Evolutionary conservation across 1,284 basidiomycete genomes (phyloP), one percentile per base, ranked within the genome.

Genomic region (Vanrija sp.): DNA sequence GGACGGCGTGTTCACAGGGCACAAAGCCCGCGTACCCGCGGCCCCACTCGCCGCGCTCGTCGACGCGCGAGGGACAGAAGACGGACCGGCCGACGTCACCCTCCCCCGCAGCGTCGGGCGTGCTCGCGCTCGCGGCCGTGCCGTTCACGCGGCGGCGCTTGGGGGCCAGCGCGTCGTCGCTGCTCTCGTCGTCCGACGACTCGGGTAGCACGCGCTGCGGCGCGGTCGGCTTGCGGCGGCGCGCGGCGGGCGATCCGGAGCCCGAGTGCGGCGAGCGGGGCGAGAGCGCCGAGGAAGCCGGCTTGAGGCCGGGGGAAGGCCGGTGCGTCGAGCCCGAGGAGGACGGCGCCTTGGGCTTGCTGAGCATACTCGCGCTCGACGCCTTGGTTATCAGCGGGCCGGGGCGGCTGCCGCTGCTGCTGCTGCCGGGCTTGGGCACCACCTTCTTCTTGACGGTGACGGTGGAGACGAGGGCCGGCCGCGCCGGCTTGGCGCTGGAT

Each of bases 11-110:
- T 35, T 71, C 65, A 23, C 58, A 67, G 0, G 56, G 45, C 2
- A 71, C 66, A 47, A 72, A 73, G 3, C 70, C 72, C 0, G 57
- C 62, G 63, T 66, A 73, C 19, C 66, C 70, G 38, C 70, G 57
- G 3, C 61, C 64, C 54, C 57, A 72, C 57, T 72, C 71, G 18
- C 69, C 67, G 22, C 67, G 56, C 56, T 59, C 62, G 45, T 71
- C 68, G 10, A 56, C 57, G n/a, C 66, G 59, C 22, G 61, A 49
- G 9, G 67, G 53, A 39, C 65, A 66, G 51, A 66, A 71, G 19
- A 68, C 53, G 10, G 52, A 47, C 16, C 64, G 53, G 12, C 60
- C 63, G 38, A 62, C 45, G 8, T 51, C 46, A 25, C 53, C 54
- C 20, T 66, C 62, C n/a, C 45, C 61, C 20, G n/a, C 22, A 44